Conservation (phyloP, 1,284 basidiomycete genomes). For the Puccinia coronata region DNA sequence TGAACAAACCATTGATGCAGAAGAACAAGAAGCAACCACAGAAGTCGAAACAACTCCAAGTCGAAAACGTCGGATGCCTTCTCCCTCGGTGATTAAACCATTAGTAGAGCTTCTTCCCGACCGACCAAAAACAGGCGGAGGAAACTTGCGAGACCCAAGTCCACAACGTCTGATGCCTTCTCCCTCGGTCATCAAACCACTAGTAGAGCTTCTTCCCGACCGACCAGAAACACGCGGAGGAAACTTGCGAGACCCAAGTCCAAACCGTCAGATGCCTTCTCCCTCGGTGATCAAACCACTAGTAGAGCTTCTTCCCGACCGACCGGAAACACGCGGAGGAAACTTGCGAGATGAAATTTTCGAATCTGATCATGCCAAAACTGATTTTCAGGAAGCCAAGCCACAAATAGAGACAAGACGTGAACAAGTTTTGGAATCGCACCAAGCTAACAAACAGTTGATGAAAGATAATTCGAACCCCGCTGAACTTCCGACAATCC, state of each 20-base stretch:
- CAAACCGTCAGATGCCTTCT: no score
- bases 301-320: constrained; percentile 25
- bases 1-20: neutral
- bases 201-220: constrained; percentile 21
- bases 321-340: constrained; percentile 27
- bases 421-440: neutral
- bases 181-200: neutral
- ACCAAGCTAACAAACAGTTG: neutral
- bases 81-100: constrained; percentile 1
- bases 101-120: constrained; percentile 21
- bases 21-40: neutral
- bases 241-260: constrained; percentile 34
- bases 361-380: neutral
- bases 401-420: neutral
- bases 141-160: constrained; percentile 37
- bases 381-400: constrained; percentile 9
- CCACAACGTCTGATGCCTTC: no score
- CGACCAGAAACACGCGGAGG: constrained; percentile 25
- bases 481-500: neutral
- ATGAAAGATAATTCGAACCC: neutral
- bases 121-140: constrained; percentile 15
- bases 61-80: neutral
- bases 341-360: constrained; percentile 32
- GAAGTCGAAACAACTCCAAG: neutral
- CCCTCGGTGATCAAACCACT: neutral